Base-by-base conservation (phyloP, 2,329 filamentous ascomycete species). In the Endoconidiophora laricicola region DNA sequence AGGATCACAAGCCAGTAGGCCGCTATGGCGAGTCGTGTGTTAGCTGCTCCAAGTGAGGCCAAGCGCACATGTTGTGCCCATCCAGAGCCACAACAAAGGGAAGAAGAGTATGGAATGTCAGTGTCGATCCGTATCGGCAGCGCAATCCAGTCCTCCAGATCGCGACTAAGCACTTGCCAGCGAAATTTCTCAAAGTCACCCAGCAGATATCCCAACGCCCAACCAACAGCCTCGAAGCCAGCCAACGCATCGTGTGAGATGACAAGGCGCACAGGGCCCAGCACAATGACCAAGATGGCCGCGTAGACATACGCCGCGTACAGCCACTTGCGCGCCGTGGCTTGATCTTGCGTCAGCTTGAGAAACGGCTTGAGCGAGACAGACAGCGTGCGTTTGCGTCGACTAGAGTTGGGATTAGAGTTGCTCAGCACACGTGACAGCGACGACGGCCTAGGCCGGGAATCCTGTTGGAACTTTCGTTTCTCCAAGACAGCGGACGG, bases 151-250 rank as follows among this genome's bases (percentile, higher is more conserved):
- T 69, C 64, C 56, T 83, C 78, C 4, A 91, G 68, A 54, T 82
- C 78, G 54, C 76, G 72, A 53, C 72, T 74, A 14, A 86, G 70
- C 6, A 90, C 74, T 61, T 82, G 72, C 61, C 82, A 79, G 22
- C 87, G 74, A 56, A 95, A 78, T 59, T 70, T 72, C 0, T 76
- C 72, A 9, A 88, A 61, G 57, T 94, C 83, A 10, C 90, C 88
- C 54, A 96, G 76, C 2, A 95, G 67, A 62, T 98, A 98, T 2
- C 86, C 82, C 9, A 95, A 64, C 0, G 86, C 88, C 91, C 91
- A 98, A 2, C 90, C 86, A 42, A 98, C 76, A 0, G 91, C 87
- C 58, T 98, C 91, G 47, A 78, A 68, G 14, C 77, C 78, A 33
- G 72, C 60, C 1, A 98, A 69, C 12, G 86, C 87, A 54, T 74